Base-by-base conservation (phyloP, 2,329 filamentous ascomycete species). In the Pseudogymnoascus sp. region DNA sequence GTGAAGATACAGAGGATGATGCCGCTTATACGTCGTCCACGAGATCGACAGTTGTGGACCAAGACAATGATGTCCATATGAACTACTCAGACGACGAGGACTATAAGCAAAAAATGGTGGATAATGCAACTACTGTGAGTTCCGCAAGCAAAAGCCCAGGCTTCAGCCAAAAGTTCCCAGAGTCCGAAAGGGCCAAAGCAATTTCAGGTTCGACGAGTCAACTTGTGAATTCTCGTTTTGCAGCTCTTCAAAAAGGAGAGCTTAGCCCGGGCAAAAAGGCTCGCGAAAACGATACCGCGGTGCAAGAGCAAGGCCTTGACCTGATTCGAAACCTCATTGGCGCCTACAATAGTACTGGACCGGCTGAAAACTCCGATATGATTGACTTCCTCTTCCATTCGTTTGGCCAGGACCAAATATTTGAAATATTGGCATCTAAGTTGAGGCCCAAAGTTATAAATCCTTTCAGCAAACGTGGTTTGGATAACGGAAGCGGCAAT, bases 261-360 rank as follows among this genome's bases (percentile, higher is more conserved):
- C 77, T 87, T 54, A 88, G 89, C 66, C 83, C 86, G 21, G 79
- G 81, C 23, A 82, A 86, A 31, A 87, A 87, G 71, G 85, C 87
- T 16, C 84, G 88, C 62, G 86, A 86, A 68, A 89, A 96, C 68
- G 90, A 96, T 68, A 80, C 93, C 39, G 87, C 87, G 1, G 89
- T 97, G 29, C 93, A 97, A 75, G 91, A 96, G 73, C 93, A 97
- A 75, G 90, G 88, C 0, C 83, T 97, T 16, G 89, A 96, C 69
- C 88, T 97, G 69, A 85, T 99, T 66, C 85, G 93, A 63, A 99
- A 99, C 74, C 80, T 97, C 34, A 90, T 97, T 68, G 89, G 88
- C 64, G 69, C 84, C 75, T 68, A 81, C 76, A 68, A 79, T 74
- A 66, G 85, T 78, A 76, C 83, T 14, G 75, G 76, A 12, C 73